Percentiles rank a stretch among this genome's conserved stretches.
Conservation (phyloP, 208 protist genomes). For the Novymonas esmeraldas region DNA sequence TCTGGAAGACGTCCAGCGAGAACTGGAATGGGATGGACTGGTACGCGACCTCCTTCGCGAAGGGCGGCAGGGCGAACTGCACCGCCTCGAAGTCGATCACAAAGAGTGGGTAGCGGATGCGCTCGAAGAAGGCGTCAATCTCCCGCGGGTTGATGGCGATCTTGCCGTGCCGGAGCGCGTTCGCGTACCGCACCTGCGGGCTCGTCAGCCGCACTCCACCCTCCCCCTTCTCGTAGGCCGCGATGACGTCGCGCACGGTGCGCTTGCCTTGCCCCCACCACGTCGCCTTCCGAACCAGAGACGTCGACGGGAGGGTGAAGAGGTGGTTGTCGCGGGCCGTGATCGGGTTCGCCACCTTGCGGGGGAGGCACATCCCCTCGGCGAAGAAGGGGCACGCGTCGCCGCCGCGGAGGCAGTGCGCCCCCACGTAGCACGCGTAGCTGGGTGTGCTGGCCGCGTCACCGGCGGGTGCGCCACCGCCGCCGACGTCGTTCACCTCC, state of each 20-base stretch:
- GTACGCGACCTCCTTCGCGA: slow-evolving; percentile 77
- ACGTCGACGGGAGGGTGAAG: slow-evolving; percentile 81
- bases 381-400: slow-evolving; percentile 83
- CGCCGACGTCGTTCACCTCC: background rate
- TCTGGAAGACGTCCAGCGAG: slow-evolving; percentile 89
- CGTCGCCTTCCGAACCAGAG: slow-evolving; percentile 65
- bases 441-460: slow-evolving; percentile 24
- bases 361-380: slow-evolving; percentile 84
- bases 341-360: slow-evolving; percentile 70
- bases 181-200: slow-evolving; percentile 82
- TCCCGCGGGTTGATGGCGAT: slow-evolving; percentile 75
- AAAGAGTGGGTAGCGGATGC: slow-evolving; percentile 84
- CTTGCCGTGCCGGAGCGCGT: slow-evolving; percentile 61
- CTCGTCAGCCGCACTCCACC: slow-evolving; percentile 68
- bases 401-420: slow-evolving; percentile 69
- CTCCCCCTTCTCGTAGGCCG: slow-evolving; percentile 54
- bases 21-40: slow-evolving; percentile 90
- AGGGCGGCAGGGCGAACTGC: slow-evolving; percentile 89
- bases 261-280: slow-evolving; percentile 85
- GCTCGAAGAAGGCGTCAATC: slow-evolving; percentile 79
- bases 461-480: background rate
- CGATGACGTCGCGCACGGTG: slow-evolving; percentile 69
- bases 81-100: slow-evolving; percentile 91
- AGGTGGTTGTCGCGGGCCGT: slow-evolving; percentile 77
- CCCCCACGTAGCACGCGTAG: slow-evolving; percentile 64